Percentiles rank a stretch among this genome's conserved stretches.
Evolutionary conservation across 805 yeast genomes (phyloP).

Genomic region (Hanseniaspora lachancei): DNA sequence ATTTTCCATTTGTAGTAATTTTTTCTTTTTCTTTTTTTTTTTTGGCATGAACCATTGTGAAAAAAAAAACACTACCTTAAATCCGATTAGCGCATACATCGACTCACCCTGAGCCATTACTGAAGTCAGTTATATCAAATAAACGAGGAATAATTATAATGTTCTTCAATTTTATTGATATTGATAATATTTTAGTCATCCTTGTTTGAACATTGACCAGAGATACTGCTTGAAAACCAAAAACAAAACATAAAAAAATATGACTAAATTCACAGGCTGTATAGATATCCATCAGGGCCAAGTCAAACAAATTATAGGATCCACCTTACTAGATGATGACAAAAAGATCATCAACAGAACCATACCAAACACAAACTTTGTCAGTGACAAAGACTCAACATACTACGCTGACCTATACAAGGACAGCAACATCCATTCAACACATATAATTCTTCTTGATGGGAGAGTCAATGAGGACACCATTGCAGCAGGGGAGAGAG

Average conservation of each 20-base stretch:
- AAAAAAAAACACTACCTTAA: not conserved
- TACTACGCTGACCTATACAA: slow-evolving; percentile 63
- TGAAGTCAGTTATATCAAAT: no score
- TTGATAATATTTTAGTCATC: not conserved
- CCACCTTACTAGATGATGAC: slow-evolving; percentile 57
- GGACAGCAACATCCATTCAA: slow-evolving; percentile 46
- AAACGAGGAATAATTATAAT: no score
- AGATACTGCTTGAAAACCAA: not conserved
- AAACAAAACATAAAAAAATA: no score
- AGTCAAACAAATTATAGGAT: slow-evolving; percentile 95
- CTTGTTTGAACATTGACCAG: not conserved
- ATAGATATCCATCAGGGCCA: slow-evolving; percentile 90
- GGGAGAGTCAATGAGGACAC: slow-evolving; percentile 45
- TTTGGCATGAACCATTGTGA: not conserved
- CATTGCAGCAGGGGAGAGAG: slow-evolving; percentile 56
- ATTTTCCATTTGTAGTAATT: not conserved
- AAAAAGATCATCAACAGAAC: slow-evolving; percentile 48
- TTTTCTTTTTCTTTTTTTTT: not conserved
- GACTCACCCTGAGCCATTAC: no score
- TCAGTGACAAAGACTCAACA: slow-evolving; percentile 58
- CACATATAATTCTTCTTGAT: slow-evolving; percentile 91
- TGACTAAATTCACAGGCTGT: slow-evolving; percentile 88
- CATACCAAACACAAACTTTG: slow-evolving; percentile 55
- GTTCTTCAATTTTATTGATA: no score
- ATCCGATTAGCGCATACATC: not conserved